Percentiles rank a stretch among this genome's conserved stretches.
These are phyloP conservation scores for Protostelium mycophagum DNA, from an alignment of 78 protist species.

Conservation along the genomic window DNA sequence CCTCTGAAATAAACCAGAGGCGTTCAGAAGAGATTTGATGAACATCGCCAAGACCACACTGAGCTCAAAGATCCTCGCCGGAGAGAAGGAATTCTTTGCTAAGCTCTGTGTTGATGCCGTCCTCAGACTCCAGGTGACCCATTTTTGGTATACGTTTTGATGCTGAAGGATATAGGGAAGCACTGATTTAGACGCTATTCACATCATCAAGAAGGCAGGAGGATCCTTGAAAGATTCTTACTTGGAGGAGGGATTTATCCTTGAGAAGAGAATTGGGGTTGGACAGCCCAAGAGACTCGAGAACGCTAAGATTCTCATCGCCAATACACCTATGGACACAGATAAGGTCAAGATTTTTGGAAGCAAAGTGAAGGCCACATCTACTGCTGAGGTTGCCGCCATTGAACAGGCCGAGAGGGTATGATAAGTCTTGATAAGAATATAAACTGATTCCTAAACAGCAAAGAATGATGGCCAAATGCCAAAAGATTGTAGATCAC, in stretches of 20 bases:
- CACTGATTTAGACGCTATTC: conserved; percentile 85
- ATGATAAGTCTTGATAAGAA: background rate
- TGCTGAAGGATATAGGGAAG: conserved; percentile 9
- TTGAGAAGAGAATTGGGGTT: conserved; percentile 95
- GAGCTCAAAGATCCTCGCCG: conserved; percentile 85
- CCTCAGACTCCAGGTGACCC: conserved; percentile 62
- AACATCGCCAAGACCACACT: conserved; percentile 97
- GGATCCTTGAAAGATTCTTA: conserved; percentile 89
- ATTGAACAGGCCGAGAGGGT: conserved; percentile 94
- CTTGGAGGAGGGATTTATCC: conserved; percentile 97
- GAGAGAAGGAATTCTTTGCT: conserved; percentile 91
- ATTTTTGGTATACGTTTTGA: background rate
- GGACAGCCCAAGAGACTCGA: conserved; percentile 93
- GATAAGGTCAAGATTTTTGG: conserved; percentile 99
- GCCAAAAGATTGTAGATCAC: conserved; percentile 81
- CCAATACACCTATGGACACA: conserved; percentile 99
- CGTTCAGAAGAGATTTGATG: conserved; percentile 82
- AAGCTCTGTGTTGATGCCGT: conserved; percentile 95
- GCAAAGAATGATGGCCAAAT: conserved; percentile 80
- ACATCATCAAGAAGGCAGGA: conserved; percentile 93
- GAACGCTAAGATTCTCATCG: conserved; percentile 91
- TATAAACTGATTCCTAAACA: background rate
- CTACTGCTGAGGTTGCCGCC: conserved; percentile 81
- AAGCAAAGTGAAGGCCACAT: conserved; percentile 77
- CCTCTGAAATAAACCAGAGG: conserved; percentile 39